These are phyloP conservation scores for Plenodomus lindquistii DNA, from an alignment of 2,329 filamentous ascomycete species.

Conservation along the genomic window DNA sequence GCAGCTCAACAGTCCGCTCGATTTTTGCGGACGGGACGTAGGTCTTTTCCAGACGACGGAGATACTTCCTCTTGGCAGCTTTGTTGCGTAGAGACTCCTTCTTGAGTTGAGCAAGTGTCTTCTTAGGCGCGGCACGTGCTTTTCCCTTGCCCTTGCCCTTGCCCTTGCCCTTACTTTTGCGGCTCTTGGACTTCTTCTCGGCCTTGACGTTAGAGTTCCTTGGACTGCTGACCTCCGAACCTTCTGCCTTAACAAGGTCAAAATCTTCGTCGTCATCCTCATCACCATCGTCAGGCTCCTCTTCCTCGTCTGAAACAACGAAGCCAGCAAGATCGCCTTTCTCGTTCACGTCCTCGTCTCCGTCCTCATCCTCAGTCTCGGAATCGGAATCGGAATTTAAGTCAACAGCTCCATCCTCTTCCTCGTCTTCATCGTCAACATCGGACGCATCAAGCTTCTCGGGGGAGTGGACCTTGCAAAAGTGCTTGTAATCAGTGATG, in stretches of 20 bases:
- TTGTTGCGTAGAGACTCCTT: conserved; percentile 67
- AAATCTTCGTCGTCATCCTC: conserved; percentile 24
- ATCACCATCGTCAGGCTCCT: conserved; percentile 48
- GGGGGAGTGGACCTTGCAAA: conserved; percentile 72
- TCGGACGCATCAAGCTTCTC: conserved; percentile 47
- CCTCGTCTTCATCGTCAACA: conserved; percentile 14
- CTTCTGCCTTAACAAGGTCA: conserved; percentile 3
- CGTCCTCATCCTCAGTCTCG: conserved; percentile 45
- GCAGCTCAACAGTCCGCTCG: conserved; percentile 67
- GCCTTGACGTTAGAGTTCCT: conserved; percentile 22
- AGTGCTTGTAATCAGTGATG: conserved; percentile 73
- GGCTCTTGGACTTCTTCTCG: conserved; percentile 26
- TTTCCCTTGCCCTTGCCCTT: conserved; percentile 53
- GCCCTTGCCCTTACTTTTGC: conserved; percentile 49
- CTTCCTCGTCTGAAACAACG: conserved; percentile 57
- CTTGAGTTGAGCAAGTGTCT: conserved; percentile 68
- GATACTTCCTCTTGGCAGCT: conserved; percentile 69
- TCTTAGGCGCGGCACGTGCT: conserved; percentile 35
- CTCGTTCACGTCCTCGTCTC: conserved; percentile 38
- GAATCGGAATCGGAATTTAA: conserved; percentile 35
- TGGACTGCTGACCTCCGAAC: background rate
- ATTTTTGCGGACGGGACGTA: conserved; percentile 79
- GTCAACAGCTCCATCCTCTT: conserved; percentile 36
- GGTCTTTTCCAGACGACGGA: conserved; percentile 66
- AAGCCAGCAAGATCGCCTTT: conserved; percentile 54